Base-by-base conservation (phyloP, 768 basidiomycete species). In the Boletus pseudo-olivaceus region DNA sequence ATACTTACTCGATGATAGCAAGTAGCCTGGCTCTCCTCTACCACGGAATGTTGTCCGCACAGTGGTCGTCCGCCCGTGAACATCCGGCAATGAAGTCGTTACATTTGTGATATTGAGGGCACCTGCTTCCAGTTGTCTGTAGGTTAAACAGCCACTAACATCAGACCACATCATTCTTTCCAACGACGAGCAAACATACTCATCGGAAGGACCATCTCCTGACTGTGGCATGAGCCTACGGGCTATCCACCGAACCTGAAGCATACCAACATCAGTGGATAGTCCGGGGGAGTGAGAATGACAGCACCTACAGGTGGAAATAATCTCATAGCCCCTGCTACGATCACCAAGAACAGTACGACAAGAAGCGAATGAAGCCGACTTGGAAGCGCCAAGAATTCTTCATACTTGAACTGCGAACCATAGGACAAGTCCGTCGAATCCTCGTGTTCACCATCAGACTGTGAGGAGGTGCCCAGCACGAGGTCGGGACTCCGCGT, bases 11-110 rank as follows among this genome's bases (percentile, higher is more conserved):
- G 57, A 58, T 27, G 56, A 35, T 29, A 58, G 40, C 20, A 57
- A 63, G 68, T 90, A 91, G 5, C 90, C 88, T 7, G 93, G 89
- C 64, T 94, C 93, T 8, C 90, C 90, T 33, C 81, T 72, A 1
- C 83, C 87, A 45, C 74, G 78, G 57, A 92, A 75, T 5, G 76
- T 77, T 7, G 83, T 84, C 62, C 85, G 79, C 27, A 85, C 84
- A 41, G 44, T 55, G 15, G 61, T 82, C 67, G 15, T 82, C 62
- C 35, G 71, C 67, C 38, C 69, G 33, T 63, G 57, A 2, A 78
- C 72, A 10, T 73, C 62, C 2, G 81, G 73, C 11, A 78, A 73
- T 3, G 88, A 83, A 2, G 76, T 78, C 0, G 91, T 88, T 51
- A 93, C 72, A 64, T 93, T 96, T 26, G 79, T 85, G 9, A 80